Evolutionary conservation across 2,329 filamentous ascomycete species (phyloP).

Genomic region (Juglanconis juglandina): DNA sequence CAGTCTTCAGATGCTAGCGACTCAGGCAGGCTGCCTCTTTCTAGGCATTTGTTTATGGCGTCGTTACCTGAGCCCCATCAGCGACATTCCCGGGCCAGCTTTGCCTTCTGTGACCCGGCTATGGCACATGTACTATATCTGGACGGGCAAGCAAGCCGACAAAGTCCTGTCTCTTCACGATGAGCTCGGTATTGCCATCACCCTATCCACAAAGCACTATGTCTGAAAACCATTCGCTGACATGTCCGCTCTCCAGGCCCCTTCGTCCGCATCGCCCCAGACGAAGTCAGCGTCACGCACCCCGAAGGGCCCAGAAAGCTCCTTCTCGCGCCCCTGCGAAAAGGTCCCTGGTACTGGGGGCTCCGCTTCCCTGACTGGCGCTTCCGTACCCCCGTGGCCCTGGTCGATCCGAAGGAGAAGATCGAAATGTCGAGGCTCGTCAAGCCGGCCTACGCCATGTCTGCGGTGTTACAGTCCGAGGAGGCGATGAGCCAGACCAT

Average conservation of each 20-base stretch:
- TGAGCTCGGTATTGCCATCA: no score
- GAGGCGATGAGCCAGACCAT: conserved; percentile 18
- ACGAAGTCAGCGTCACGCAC: conserved; percentile 42
- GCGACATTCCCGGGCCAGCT: no score
- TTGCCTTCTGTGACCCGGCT: no score
- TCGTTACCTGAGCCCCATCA: no score
- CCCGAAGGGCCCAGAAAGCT: conserved; percentile 37
- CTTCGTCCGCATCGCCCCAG: conserved; percentile 40
- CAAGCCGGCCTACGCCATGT: conserved; percentile 30
- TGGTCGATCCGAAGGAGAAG: conserved; percentile 31
- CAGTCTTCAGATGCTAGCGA: no score
- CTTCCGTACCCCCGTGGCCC: conserved; percentile 33
- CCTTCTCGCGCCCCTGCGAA: conserved; percentile 37
- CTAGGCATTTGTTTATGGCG: no score
- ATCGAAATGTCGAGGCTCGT: conserved; percentile 31
- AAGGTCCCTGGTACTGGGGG: neutral
- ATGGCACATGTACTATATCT: no score
- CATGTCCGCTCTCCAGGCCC: conserved; percentile 16
- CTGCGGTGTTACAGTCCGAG: conserved; percentile 26
- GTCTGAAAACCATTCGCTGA: no score
- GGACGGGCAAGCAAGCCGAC: no score
- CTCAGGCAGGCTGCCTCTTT: no score
- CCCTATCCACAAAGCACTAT: no score
- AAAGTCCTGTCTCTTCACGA: no score
- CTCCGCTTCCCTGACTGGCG: neutral